Percentiles rank a stretch among this genome's conserved stretches.
phyloP scores from a whole-genome alignment of 148 eudicot genomes.

The Arbutus unedo region DNA sequence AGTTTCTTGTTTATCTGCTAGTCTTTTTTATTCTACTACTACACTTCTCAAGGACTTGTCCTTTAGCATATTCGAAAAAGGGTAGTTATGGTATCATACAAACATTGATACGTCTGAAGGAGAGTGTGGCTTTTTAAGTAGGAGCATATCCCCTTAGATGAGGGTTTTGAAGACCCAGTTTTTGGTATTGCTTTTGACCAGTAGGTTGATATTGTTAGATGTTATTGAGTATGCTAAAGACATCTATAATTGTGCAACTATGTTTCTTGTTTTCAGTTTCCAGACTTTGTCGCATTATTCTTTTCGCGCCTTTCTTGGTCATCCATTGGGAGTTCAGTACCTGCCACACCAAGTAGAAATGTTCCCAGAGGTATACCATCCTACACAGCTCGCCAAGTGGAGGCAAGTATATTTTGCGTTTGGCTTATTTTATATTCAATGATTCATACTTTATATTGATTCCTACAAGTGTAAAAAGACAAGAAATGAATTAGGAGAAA shows the following conservation, averaged over 20 bases:
- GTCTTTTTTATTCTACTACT: not conserved
- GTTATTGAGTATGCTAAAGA: not conserved
- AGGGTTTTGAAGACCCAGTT: constrained; percentile 1
- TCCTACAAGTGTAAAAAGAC: not conserved
- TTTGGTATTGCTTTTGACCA: constrained; percentile 3
- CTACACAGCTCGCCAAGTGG: constrained; percentile 58
- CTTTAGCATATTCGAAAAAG: no score
- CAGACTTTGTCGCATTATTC: constrained; percentile 64
- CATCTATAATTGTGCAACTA: not conserved
- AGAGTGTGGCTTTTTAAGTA: not conserved
- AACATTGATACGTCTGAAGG: not conserved
- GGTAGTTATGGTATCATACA: not conserved
- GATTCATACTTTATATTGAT: not conserved
- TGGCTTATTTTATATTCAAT: not conserved
- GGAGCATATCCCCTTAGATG: not conserved
- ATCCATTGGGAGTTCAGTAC: constrained; percentile 47
- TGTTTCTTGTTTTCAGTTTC: constrained; percentile 54
- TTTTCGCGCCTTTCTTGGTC: constrained; percentile 79
- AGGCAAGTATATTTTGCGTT: constrained; percentile 48
- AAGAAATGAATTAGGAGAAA: not conserved
- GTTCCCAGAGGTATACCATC: constrained; percentile 47
- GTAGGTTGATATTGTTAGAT: not conserved
- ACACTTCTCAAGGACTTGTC: not conserved
- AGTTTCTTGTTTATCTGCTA: not conserved
- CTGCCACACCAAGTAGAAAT: constrained; percentile 61